These are phyloP conservation scores for Beauveria pseudobassiana DNA, from an alignment of 2,329 filamentous ascomycete genomes.

Conservation along the genomic window DNA sequence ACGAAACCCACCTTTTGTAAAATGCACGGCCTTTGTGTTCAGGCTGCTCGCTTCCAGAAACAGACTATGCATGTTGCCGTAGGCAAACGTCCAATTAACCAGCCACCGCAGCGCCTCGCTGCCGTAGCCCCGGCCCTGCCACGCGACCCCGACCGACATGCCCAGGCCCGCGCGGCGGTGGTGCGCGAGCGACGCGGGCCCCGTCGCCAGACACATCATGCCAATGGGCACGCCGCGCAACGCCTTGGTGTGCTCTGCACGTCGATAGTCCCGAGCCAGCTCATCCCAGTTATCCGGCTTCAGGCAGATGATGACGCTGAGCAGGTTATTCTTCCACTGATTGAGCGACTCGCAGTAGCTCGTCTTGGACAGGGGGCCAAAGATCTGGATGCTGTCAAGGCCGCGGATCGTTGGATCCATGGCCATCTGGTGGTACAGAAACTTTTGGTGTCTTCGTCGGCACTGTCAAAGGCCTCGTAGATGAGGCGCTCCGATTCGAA, in stretches of 20 bases:
- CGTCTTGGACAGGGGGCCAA: background rate
- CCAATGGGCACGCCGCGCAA: slow-evolving; percentile 6
- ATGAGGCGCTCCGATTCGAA: slow-evolving; percentile 9
- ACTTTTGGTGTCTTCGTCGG: slow-evolving; percentile 8
- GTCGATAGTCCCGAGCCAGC: background rate
- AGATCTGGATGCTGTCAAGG: background rate
- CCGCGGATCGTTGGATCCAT: slow-evolving; percentile 11
- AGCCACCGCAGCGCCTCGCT: slow-evolving; percentile 36
- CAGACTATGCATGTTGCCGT: slow-evolving; percentile 33
- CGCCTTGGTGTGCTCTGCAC: background rate
- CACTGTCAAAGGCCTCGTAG: slow-evolving; percentile 8
- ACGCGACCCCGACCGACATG: slow-evolving; percentile 24
- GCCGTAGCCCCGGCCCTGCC: slow-evolving; percentile 34
- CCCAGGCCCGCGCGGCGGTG: slow-evolving; percentile 20
- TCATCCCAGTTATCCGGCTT: slow-evolving; percentile 10
- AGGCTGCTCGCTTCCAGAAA: slow-evolving; percentile 31
- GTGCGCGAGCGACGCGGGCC: background rate
- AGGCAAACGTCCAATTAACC: slow-evolving; percentile 33
- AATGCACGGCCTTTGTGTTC: slow-evolving; percentile 23
- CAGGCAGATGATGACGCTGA: slow-evolving; percentile 8
- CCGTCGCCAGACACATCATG: background rate
- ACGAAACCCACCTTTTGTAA: slow-evolving; percentile 37
- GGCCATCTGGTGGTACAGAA: slow-evolving; percentile 10
- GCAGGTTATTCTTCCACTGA: background rate
- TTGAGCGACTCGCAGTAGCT: background rate